These are phyloP conservation scores for Diplodia corticola DNA, from an alignment of 2,329 filamentous ascomycete genomes.

Conservation along the genomic window DNA sequence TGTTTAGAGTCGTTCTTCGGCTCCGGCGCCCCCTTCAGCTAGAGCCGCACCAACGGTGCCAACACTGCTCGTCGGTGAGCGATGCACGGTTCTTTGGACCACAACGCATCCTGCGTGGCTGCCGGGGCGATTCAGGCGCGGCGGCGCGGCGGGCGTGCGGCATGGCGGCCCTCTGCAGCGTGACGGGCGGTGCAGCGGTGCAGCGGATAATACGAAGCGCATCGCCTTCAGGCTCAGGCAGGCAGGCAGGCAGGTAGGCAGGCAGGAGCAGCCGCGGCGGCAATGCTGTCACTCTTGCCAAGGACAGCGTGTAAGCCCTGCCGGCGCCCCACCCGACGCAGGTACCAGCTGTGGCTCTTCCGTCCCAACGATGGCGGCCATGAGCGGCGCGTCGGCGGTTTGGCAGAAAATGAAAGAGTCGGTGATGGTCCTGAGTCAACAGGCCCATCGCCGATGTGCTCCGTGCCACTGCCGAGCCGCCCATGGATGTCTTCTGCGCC, in stretches of 20 bases:
- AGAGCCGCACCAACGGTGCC: conserved; percentile 1
- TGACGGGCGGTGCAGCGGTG: too few species aligned
- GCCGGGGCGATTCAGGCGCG: neutral
- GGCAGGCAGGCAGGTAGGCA: neutral
- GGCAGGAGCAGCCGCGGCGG: neutral
- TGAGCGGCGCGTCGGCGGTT: neutral
- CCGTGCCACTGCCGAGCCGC: neutral
- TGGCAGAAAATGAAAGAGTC: conserved; percentile 13
- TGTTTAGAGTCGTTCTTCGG: conserved; percentile 1
- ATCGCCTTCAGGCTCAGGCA: neutral
- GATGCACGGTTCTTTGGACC: neutral
- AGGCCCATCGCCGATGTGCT: conserved; percentile 3
- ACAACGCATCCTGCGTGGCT: neutral
- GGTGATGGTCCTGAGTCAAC: conserved; percentile 4
- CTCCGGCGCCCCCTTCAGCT: conserved; percentile 16
- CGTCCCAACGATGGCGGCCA: conserved; percentile 4
- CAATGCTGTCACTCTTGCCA: neutral
- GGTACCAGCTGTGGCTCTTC: conserved; percentile 14
- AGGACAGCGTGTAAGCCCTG: conserved; percentile 2
- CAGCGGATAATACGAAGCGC: neutral
- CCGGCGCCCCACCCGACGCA: conserved; percentile 18
- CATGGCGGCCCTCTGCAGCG: neutral
- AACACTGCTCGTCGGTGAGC: neutral
- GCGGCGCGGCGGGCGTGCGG: neutral
- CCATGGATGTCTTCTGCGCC: neutral